Evolutionary conservation across 352 stramenopile species (phyloP), one percentile per base, ranked within the genome.

Genomic region (Phytopythium chamaehyphon): DNA sequence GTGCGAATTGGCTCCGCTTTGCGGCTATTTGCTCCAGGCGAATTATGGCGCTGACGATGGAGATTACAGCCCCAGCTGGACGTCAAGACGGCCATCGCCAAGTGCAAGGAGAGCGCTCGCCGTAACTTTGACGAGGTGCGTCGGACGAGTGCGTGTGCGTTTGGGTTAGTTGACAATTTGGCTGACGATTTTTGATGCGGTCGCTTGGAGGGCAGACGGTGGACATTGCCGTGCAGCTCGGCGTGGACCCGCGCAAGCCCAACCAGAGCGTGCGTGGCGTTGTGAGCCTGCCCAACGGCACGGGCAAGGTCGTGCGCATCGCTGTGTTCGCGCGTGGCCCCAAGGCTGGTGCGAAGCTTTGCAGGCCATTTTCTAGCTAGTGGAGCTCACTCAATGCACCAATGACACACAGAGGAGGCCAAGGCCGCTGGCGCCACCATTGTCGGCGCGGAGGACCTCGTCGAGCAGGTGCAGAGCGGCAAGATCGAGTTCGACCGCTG

Each of bases 401-500:
- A 54, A 33, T 33, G 28, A 33, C 28, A 33, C 9, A 49, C 62
- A 62, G 89, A 96, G 55, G 88, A 96, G 50, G 91, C 91, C 43
- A 93, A 82, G 61, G 86, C 75, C 40, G 91, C 91, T 24, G 91
- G 91, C 18, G 91, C 91, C 15, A 79, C 82, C 33, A 84, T 97
- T 37, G 90, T 97, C 28, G 91, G 91, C 39, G 88, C 85, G 15
- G 90, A 97, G 47, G 89, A 97, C 55, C 74, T 97, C 24, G 76
- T 97, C 22, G 86, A 96, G 49, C 61, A 78, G 44, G 78, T 98
- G 47, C 83, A 96, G 69, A 92, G 81, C 45, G 86, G 91, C 48
- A 86, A 96, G 47, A 55, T 95, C 36, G 83, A 97, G 48, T 97
- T 98, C 54, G 88, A 97, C 51, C 80, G 88, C 55, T 93, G 88